Percentiles rank a stretch among this genome's conserved stretches.
Evolutionary conservation across 139 green algal genomes (phyloP).

Genomic region (Chlorella sp.): DNA sequence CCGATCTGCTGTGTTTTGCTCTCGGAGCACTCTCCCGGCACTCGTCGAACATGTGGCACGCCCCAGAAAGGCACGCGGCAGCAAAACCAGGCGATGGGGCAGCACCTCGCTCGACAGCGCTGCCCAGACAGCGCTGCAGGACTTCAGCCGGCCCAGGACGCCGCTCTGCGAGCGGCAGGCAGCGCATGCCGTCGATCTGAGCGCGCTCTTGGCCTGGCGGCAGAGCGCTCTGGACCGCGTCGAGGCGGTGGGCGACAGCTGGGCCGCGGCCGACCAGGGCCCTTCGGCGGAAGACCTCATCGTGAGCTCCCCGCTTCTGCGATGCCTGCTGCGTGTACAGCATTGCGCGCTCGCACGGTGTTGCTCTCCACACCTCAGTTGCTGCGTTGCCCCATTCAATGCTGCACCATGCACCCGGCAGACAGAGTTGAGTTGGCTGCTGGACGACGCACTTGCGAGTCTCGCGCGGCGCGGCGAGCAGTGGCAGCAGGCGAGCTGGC

Average conservation of each 20-base stretch:
- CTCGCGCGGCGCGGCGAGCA: neutral
- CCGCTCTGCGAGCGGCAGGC: slow-evolving; percentile 37
- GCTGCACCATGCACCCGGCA: slow-evolving; percentile 17
- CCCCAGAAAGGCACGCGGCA: too few relatives aligned
- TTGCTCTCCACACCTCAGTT: neutral
- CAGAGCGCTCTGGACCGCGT: neutral
- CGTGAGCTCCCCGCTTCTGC: neutral
- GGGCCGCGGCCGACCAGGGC: slow-evolving; percentile 9
- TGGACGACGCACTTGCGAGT: slow-evolving; percentile 65
- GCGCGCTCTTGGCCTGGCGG: slow-evolving; percentile 15
- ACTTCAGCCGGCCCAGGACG: neutral
- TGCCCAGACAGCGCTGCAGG: too few relatives aligned
- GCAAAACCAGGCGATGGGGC: too few relatives aligned
- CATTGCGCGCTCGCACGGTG: too few relatives aligned
- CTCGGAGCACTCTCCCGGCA: too few relatives aligned
- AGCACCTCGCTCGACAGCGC: too few relatives aligned
- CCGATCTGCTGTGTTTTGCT: too few relatives aligned
- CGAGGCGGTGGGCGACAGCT: slow-evolving; percentile 5
- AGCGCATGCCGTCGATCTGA: neutral
- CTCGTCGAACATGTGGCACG: too few relatives aligned
- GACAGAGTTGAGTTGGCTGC: slow-evolving; percentile 71
- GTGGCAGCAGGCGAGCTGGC: slow-evolving; percentile 43
- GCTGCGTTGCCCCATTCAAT: neutral
- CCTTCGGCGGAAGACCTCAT: slow-evolving; percentile 28
- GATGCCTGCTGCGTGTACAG: neutral